phyloP scores from a whole-genome alignment of 495 filamentous ascomycete genomes.

The Trichoderma virens region DNA sequence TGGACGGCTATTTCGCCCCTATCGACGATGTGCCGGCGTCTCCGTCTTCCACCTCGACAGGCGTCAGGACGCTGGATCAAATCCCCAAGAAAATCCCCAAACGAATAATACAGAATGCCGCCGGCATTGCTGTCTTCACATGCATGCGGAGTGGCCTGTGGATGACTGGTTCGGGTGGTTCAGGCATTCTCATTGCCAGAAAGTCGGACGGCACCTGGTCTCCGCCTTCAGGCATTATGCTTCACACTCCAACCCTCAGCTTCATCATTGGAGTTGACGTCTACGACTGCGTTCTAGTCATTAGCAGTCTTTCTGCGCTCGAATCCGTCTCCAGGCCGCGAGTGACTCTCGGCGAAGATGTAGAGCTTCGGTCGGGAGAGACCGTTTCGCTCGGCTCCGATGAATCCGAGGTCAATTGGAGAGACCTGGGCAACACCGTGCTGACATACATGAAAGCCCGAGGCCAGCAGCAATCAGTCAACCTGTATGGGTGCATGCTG shows the following conservation, averaged over 20 bases:
- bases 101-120: slow-evolving; percentile 73
- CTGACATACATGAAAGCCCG: slow-evolving; percentile 85
- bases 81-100: slow-evolving; percentile 77
- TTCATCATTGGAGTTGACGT: slow-evolving; percentile 87
- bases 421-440: slow-evolving; percentile 53
- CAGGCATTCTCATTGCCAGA: slow-evolving; percentile 72
- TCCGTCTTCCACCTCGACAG: slow-evolving; percentile 14
- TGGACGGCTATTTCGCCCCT: slow-evolving; percentile 39
- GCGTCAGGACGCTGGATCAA: slow-evolving; percentile 25
- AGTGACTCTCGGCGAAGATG: slow-evolving; percentile 69
- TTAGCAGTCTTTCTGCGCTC: slow-evolving; percentile 74
- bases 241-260: slow-evolving; percentile 80
- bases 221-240: slow-evolving; percentile 76
- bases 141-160: slow-evolving; percentile 89
- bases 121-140: slow-evolving; percentile 84
- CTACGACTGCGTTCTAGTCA: slow-evolving; percentile 86
- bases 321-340: slow-evolving; percentile 72
- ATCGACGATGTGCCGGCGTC: slow-evolving; percentile 23
- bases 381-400: slow-evolving; percentile 61
- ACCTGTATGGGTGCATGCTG: slow-evolving; percentile 75
- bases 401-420: slow-evolving; percentile 64
- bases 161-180: slow-evolving; percentile 81
- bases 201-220: slow-evolving; percentile 82
- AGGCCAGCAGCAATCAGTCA: slow-evolving; percentile 74
- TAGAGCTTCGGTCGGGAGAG: slow-evolving; percentile 70